A percentile compares a stretch with the other conserved stretches of the same genome.
phyloP scores from a whole-genome alignment of 2,329 filamentous ascomycete species.

The Nigrograna mackinnonii region DNA sequence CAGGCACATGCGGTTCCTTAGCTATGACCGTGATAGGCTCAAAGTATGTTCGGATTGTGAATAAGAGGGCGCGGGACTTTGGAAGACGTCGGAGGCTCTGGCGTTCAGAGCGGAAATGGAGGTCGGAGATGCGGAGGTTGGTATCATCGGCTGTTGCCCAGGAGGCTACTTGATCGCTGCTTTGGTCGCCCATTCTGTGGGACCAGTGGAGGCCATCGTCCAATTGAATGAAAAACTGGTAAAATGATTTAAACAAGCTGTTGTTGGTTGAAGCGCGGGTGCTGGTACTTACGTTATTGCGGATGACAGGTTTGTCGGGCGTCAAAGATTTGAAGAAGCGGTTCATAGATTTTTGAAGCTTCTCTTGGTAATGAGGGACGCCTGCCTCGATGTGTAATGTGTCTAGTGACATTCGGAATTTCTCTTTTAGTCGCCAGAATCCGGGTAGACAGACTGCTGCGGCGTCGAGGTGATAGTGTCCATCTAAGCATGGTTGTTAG shows the following conservation, averaged over 20 bases:
- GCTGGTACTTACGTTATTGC: conserved; percentile 8
- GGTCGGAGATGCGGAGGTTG: conserved; percentile 5
- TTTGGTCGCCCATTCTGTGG: conserved; percentile 9
- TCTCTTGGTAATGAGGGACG: conserved; percentile 8
- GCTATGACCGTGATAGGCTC: conserved; percentile 8
- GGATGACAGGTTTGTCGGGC: conserved; percentile 6
- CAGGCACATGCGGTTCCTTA: conserved; percentile 8
- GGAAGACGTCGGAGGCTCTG: conserved; percentile 62
- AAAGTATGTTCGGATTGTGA: conserved; percentile 61
- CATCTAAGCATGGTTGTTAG: not conserved
- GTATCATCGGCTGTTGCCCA: conserved; percentile 6
- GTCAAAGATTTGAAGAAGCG: conserved; percentile 6
- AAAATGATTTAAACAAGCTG: too few species aligned
- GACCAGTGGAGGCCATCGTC: conserved; percentile 11
- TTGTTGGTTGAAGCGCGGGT: too few species aligned
- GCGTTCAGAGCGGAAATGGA: conserved; percentile 55
- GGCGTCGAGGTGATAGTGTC: conserved; percentile 8
- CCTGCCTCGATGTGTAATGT: conserved; percentile 8
- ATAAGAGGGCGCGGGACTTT: conserved; percentile 55
- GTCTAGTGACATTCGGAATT: conserved; percentile 9
- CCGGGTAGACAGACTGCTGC: conserved; percentile 8
- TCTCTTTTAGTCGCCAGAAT: conserved; percentile 9
- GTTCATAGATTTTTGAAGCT: conserved; percentile 9
- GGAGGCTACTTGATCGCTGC: conserved; percentile 5
- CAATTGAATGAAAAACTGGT: conserved; percentile 9